Base-by-base conservation (phyloP, 495 filamentous ascomycete species). In the Lasiosphaeriaceae sp. region DNA sequence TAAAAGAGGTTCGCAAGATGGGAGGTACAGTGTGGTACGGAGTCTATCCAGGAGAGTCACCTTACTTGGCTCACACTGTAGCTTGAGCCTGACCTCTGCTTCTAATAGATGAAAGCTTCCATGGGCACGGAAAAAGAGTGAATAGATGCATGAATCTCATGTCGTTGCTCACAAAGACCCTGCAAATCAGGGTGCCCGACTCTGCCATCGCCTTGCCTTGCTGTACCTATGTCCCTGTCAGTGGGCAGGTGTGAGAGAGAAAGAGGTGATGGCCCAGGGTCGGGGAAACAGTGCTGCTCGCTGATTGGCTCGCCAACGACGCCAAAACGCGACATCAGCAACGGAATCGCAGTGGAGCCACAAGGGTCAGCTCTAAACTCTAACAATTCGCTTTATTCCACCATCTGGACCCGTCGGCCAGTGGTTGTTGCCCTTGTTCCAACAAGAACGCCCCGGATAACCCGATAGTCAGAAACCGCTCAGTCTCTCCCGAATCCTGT, bases 241-340 rank as follows among this genome's bases (percentile, higher is more conserved):
- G 21, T 17, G 2, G 46, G 31, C 37, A 39, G 50, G 50, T 39
- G 34, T 37, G 37, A 23, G 34, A 47, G 37, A 34, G 41, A 47
- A 20, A 46, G 23, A 31, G 37, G 7, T 17, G 20, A 12, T 23
- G 5, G 17, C 3, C 47, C 14, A 57, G 44, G 49, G n/a, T 57
- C 49, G 55, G 54, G 51, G 56, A 57, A 63, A 59, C 61, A 53
- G 20, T 7, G 23, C 26, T 11, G 17, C n/a, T 14, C 43, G 8
- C n/a, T 63, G 61, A 63, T 63, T 63, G 61, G 61, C 11, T 26
- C 11, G 19, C n/a, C 35, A 35, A 26, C 44, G 56, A 59, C 53
- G 49, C 61, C 61, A 53, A 62, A 59, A 59, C 61, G 61, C 61
- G 61, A 59, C 56, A 53, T 46, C 51, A 62, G 48, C 56, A 47